Base-by-base conservation (phyloP, 2,329 filamentous ascomycete species). In the Aspergillus oerlinghausenensis region DNA sequence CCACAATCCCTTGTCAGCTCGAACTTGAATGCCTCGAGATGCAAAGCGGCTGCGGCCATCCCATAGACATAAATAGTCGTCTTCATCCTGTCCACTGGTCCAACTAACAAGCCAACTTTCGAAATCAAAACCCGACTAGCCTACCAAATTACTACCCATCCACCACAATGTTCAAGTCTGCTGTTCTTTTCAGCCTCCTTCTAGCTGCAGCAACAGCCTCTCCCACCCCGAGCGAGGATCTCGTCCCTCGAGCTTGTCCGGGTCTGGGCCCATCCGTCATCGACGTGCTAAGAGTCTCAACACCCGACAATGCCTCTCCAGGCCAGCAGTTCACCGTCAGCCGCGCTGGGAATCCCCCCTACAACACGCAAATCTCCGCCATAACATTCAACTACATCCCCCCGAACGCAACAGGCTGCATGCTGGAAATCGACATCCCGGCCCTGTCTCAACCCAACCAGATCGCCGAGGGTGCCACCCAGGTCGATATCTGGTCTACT, bases 381-480 rank as follows among this genome's bases (percentile, higher is more conserved):
- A 4, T 65, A 7, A 59, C 63, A 19, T 65, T 65, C 58, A 32
- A n/a, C 9, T 48, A 56, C 49, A 60, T 65, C 49, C 60, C 63
- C 23, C 6, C 28, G 2, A 50, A 42, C 8, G 51, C 63, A 7
- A 63, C 59, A 1, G 63, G 63, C 14, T 65, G 63, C 49, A 60
- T 52, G 26, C 57, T 65, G 1, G 35, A 60, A n/a, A 53, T 62
- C 40, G 52, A 54, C 0, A 58, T 65, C 43, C 63, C 63, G 1
- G 6, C 42, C 1, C 59, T 65, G 1, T 14, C 45, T 1, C 14
- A 54, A 1, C n/a, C 45, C 10, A 57, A 57, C 38, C 51, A 57
- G 35, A 63, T 65, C 14, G 63, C 63, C 1, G 29, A 7, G 0
- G 59, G 61, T 1, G 52, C 45, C 21, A 60, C 19, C 23, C 57